Evolutionary conservation across 2,329 filamentous ascomycete species (phyloP), one percentile per base, ranked within the genome.

Genomic region (Trichoderma simmonsii): DNA sequence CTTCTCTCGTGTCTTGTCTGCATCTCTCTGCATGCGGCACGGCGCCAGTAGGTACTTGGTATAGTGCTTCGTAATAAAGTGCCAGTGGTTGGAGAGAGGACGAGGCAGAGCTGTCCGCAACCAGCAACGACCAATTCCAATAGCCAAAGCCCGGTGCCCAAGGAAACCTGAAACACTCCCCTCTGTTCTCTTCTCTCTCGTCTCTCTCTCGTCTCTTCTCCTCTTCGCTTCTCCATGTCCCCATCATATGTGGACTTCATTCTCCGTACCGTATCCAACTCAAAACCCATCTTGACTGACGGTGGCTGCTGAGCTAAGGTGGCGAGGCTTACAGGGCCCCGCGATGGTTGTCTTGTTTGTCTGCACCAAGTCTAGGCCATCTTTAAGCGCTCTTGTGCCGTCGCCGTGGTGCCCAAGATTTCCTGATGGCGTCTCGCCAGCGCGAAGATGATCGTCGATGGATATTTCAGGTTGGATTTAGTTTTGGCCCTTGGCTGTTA

Each of bases 221-320:
- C n/a, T n/a, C n/a, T n/a, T n/a, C n/a, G n/a, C n/a, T 54, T 54
- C 48, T 54, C 48, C n/a, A 54, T 21, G 48, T 54, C 48, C 21
- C 48, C 48, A 54, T 24, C 48, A 54, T 12, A 54, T 24, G n/a
- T 24, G 48, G 43, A 51, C n/a, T 51, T 21, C 9, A 9, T 51
- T 43, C 39, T 51, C n/a, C 43, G 43, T 51, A 54, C 48, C 48
- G 48, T 51, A 48, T 28, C 11, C 36, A 64, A 43, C 61, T 64
- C 26, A 56, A 67, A 36, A n/a, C 18, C 18, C n/a, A n/a, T n/a
- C 21, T 61, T 14, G 39, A 61, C 48, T 62, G 54, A 43, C 66
- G 18, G 66, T 70, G 66, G 66, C 66, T 61, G 66, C 66, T 62
- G 66, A 70, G 66, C 66, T 54, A 70, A 70, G 66, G 66, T 70